Evolutionary conservation across 306 rosid genomes (phyloP).

Genomic region (Alnus rubra): DNA sequence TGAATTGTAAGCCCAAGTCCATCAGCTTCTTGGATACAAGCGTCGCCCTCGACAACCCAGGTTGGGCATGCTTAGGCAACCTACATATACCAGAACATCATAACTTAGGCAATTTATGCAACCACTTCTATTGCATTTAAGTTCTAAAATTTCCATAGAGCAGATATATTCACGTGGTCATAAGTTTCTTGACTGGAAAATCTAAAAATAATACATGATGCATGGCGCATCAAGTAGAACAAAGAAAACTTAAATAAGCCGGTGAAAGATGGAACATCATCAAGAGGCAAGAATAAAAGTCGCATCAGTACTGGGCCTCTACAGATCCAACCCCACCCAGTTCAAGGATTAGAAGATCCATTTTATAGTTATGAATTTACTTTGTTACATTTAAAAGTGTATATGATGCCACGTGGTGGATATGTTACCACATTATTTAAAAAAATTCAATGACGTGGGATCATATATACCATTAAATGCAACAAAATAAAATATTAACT

Average conservation of each 20-base stretch:
- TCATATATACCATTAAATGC: too few relatives aligned
- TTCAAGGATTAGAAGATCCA: not conserved
- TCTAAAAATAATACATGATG: not conserved
- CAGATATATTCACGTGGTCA: not conserved
- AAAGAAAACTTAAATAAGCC: not conserved
- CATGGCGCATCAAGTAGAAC: too few relatives aligned
- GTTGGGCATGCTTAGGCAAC: slow-evolving; percentile 65
- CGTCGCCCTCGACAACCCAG: slow-evolving; percentile 62
- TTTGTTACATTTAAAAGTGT: too few relatives aligned
- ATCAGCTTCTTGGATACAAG: slow-evolving; percentile 60
- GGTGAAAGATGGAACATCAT: not conserved
- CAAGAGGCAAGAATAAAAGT: not conserved
- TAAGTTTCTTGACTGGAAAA: not conserved
- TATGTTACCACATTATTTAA: too few relatives aligned
- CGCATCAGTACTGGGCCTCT: not conserved
- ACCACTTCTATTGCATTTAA: not conserved
- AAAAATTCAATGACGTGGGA: too few relatives aligned
- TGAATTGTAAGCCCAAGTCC: slow-evolving; percentile 75
- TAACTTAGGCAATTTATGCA: not conserved
- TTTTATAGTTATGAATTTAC: too few relatives aligned
- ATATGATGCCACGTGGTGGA: too few relatives aligned
- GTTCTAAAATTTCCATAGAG: not conserved
- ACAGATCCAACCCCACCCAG: not conserved
- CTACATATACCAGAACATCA: slow-evolving; percentile 32
- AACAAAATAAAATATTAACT: too few relatives aligned